These are phyloP conservation scores for Candida peoriensis DNA, from an alignment of 805 yeast species.

Conservation along the genomic window DNA sequence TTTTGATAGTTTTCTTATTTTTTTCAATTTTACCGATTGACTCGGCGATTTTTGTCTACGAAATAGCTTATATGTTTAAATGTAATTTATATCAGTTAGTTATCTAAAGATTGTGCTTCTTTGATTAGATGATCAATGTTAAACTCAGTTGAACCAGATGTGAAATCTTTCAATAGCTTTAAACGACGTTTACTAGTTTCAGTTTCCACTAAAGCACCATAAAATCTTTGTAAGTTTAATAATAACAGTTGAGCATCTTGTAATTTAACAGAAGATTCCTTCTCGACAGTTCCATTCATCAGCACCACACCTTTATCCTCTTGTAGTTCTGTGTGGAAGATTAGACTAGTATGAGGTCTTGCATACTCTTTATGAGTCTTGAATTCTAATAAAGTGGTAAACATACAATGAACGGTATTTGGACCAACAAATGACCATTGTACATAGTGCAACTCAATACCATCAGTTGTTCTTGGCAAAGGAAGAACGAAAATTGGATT, in stretches of 20 bases:
- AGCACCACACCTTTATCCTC: constrained; percentile 58
- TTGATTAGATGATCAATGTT: constrained; percentile 60
- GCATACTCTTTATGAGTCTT: constrained; percentile 89
- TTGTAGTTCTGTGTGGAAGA: constrained; percentile 76
- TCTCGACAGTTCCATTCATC: constrained; percentile 83
- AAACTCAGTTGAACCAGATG: constrained; percentile 62
- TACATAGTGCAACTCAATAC: constrained; percentile 79
- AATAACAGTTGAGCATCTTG: constrained; percentile 77
- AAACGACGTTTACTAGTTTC: constrained; percentile 44
- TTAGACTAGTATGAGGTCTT: constrained; percentile 88
- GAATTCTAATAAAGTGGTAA: constrained; percentile 88
- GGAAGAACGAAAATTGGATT: constrained; percentile 90
- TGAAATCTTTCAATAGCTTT: constrained; percentile 60
- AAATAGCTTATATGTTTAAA: neutral
- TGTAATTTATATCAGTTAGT: constrained; percentile 11
- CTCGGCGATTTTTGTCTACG: constrained; percentile 1
- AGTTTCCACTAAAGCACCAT: constrained; percentile 55
- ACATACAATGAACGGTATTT: constrained; percentile 77
- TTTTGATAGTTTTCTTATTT: too few species aligned
- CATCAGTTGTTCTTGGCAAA: constrained; percentile 56
- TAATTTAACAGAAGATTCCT: constrained; percentile 58
- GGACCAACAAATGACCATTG: constrained; percentile 93
- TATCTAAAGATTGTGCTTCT: constrained; percentile 70
- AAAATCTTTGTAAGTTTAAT: constrained; percentile 74
- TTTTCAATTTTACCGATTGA: too few species aligned